phyloP scores from a whole-genome alignment of 2,329 filamentous ascomycete genomes.

The Arthrobotrys entomopaga region DNA sequence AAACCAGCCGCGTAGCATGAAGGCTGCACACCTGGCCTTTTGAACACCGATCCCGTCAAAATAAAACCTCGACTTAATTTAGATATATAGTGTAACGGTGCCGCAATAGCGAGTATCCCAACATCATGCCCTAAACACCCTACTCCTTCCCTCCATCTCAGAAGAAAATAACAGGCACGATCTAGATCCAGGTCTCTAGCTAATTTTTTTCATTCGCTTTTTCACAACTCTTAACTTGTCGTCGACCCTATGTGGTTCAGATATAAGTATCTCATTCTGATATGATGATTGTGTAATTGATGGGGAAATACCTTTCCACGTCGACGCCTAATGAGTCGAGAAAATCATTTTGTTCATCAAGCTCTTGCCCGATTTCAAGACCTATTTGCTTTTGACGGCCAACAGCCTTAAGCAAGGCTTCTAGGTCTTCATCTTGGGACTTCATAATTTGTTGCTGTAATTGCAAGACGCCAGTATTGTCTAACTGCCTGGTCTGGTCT shows the following conservation, averaged over 20 bases:
- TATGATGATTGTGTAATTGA: background rate
- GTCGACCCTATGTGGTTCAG: slow-evolving; percentile 16
- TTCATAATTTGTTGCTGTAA: slow-evolving; percentile 78
- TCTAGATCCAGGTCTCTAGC: slow-evolving; percentile 1
- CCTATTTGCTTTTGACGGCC: slow-evolving; percentile 81
- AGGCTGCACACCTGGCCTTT: too few species aligned
- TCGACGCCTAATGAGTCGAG: slow-evolving; percentile 74
- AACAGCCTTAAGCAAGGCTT: slow-evolving; percentile 75
- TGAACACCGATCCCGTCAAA: too few species aligned
- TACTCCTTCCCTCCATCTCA: background rate
- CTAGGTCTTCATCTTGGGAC: slow-evolving; percentile 78
- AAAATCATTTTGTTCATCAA: slow-evolving; percentile 77
- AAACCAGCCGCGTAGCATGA: too few species aligned
- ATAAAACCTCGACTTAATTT: too few species aligned
- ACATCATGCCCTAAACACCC: background rate
- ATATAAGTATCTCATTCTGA: slow-evolving; percentile 4
- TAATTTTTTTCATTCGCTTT: slow-evolving; percentile 50
- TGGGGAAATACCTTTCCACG: slow-evolving; percentile 64
- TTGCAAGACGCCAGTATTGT: slow-evolving; percentile 78
- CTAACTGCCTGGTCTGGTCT: slow-evolving; percentile 77
- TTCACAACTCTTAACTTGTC: slow-evolving; percentile 50
- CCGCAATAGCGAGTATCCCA: too few species aligned
- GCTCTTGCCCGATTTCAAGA: slow-evolving; percentile 76
- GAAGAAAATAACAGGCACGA: background rate
- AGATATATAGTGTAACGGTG: too few species aligned